These are phyloP conservation scores for Trichophaea hybrida DNA, from an alignment of 2,329 filamentous ascomycete genomes.

Conservation along the genomic window DNA sequence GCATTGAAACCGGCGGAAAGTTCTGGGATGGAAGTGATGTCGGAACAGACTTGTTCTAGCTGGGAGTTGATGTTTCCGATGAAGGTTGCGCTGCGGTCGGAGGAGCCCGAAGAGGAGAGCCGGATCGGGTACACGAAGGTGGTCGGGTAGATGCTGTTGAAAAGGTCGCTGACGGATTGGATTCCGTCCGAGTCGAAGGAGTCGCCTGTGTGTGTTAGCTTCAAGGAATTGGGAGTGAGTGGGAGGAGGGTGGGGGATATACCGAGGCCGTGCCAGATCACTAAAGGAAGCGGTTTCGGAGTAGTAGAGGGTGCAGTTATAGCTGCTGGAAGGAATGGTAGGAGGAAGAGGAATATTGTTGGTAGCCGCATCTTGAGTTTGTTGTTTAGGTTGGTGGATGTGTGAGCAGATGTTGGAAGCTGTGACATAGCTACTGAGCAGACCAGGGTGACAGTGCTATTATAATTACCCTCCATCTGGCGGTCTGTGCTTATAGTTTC, in stretches of 20 bases:
- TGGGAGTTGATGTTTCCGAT: constrained; percentile 78
- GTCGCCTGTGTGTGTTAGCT: constrained; percentile 27
- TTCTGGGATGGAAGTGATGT: constrained; percentile 60
- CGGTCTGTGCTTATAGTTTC: too few species aligned
- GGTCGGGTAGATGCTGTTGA: constrained; percentile 63
- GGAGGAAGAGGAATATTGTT: background rate
- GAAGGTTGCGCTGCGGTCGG: constrained; percentile 73
- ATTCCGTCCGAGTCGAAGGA: background rate
- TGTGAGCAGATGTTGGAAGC: too few species aligned
- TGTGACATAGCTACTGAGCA: too few species aligned
- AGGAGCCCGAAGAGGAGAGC: constrained; percentile 45
- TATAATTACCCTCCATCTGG: too few species aligned
- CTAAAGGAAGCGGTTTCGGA: constrained; percentile 60
- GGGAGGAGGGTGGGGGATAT: constrained; percentile 27
- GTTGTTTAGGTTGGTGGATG: background rate
- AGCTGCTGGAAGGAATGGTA: background rate
- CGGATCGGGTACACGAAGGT: constrained; percentile 29
- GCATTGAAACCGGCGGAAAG: constrained; percentile 76
- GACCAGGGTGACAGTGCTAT: too few species aligned
- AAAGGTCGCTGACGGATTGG: constrained; percentile 65
- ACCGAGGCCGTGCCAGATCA: constrained; percentile 86
- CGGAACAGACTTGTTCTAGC: constrained; percentile 60
- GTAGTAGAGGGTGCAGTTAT: background rate
- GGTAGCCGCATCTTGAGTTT: background rate
- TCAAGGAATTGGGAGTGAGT: background rate